Evolutionary conservation across 352 stramenopile species (phyloP), one percentile per base, ranked within the genome.

Genomic region (Phytophthora lateralis): DNA sequence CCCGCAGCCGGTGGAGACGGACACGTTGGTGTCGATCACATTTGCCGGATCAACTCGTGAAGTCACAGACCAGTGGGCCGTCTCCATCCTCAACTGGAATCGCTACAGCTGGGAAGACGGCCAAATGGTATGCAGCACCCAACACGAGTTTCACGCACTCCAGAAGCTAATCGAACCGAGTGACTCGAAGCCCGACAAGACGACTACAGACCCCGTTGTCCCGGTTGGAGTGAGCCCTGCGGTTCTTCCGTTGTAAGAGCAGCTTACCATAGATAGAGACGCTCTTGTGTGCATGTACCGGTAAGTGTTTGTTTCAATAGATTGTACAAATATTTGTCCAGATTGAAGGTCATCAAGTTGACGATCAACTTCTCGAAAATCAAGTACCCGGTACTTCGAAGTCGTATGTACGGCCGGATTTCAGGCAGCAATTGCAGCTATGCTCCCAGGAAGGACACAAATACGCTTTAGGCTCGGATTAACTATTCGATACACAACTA

Each of bases 31-130:
- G 39, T 73, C 71, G 9, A 55, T 75, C 37, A 79, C 67, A 26
- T 80, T 93, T 45, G 83, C 81, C 12, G 83, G 71, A 2, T 79
- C 83, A 11, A 85, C 81, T 6, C 61, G 67, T 3, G 76, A 88
- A 43, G 63, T 93, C 39, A 70, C 71, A 30, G 73, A 91, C 18
- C 80, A 83, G 24, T 94, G 85, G 85, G 85, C 85, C 9, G 42
- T 91, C 21, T 89, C 77, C 2, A 78, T 94, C 29, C 73, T 94
- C 34, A 94, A 94, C 65, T 94, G 85, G 85, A 94, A 89, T 59
- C 82, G 82, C 47, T 90, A 91, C 70, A 90, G 81, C 44, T 94
- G 85, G 85, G 85, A 91, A 49, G 85, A 92, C 27, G 69, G 82
- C 17, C 71, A 88, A 76, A 86, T 85, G 62, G 71, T 94, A 7